phyloP scores from a whole-genome alignment of 352 stramenopile species.

The Phytophthora aleatoria region DNA sequence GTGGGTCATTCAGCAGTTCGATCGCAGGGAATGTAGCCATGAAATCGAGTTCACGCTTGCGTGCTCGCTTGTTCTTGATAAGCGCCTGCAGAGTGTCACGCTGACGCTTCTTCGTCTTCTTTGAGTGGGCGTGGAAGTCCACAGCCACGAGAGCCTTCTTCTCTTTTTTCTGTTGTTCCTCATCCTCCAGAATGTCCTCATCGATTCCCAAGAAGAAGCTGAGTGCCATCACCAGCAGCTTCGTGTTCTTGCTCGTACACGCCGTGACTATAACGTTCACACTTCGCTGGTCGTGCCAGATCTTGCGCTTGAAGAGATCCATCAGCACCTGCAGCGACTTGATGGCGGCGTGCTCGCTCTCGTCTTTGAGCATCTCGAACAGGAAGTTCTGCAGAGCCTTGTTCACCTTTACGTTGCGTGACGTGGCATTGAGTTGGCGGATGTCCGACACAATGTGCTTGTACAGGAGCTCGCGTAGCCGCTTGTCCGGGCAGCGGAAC shows the following conservation, averaged over 20 bases:
- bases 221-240: slow-evolving; percentile 91
- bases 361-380: slow-evolving; percentile 93
- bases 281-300: slow-evolving; percentile 97
- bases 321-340: slow-evolving; percentile 94
- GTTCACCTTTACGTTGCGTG: slow-evolving; percentile 97
- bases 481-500: slow-evolving; percentile 97
- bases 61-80: slow-evolving; percentile 90
- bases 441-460: slow-evolving; percentile 97
- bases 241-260: slow-evolving; percentile 86
- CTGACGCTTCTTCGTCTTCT: slow-evolving; percentile 95
- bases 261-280: slow-evolving; percentile 97
- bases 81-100: slow-evolving; percentile 87
- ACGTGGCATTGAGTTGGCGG: slow-evolving; percentile 79
- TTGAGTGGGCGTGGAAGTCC: slow-evolving; percentile 95
- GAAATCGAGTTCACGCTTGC: slow-evolving; percentile 78
- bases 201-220: slow-evolving; percentile 99
- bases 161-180: slow-evolving; percentile 91
- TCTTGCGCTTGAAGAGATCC: slow-evolving; percentile 96
- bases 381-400: slow-evolving; percentile 95
- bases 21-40: slow-evolving; percentile 95
- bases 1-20: slow-evolving; percentile 97
- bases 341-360: slow-evolving; percentile 83
- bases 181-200: slow-evolving; percentile 96
- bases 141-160: slow-evolving; percentile 86
- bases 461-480: slow-evolving; percentile 94